Conservation (phyloP, 352 stramenopile species). For the Pythium dissotocum region DNA sequence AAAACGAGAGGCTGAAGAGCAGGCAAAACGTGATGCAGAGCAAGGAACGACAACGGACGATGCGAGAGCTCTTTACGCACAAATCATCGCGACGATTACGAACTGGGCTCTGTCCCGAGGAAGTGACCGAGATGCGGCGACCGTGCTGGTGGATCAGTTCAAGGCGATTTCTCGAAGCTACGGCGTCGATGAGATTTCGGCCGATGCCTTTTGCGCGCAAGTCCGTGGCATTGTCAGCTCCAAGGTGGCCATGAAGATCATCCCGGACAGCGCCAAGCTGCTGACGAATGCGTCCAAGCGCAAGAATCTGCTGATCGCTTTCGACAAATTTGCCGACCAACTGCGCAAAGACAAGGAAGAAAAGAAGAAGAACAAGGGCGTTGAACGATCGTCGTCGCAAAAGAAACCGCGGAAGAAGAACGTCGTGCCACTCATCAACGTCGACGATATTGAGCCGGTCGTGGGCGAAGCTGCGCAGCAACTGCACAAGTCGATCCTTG, state of each 20-base stretch:
- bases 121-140: constrained; percentile 40
- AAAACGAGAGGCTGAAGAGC: constrained; percentile 52
- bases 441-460: constrained; percentile 83
- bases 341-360: constrained; percentile 76
- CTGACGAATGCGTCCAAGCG: constrained; percentile 59
- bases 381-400: constrained; percentile 29
- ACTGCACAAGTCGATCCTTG: constrained; percentile 83
- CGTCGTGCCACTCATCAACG: constrained; percentile 39
- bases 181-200: constrained; percentile 62
- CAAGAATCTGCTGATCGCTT: constrained; percentile 50
- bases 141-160: constrained; percentile 56
- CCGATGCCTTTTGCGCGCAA: constrained; percentile 71
- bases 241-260: constrained; percentile 72
- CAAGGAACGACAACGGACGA: constrained; percentile 34
- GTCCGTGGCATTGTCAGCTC: constrained; percentile 70
- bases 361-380: constrained; percentile 57
- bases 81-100: constrained; percentile 68
- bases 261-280: constrained; percentile 73
- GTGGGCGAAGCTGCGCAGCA: constrained; percentile 80
- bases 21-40: constrained; percentile 24
- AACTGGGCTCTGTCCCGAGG: constrained; percentile 59
- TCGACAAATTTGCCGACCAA: constrained; percentile 64
- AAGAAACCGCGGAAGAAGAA: constrained; percentile 50
- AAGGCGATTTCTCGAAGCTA: constrained; percentile 59
- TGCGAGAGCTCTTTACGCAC: constrained; percentile 58